Percentiles rank a stretch among this genome's conserved stretches.
Conservation (phyloP, 441 rosid species). For the Pelargonium myrrhifolium region DNA sequence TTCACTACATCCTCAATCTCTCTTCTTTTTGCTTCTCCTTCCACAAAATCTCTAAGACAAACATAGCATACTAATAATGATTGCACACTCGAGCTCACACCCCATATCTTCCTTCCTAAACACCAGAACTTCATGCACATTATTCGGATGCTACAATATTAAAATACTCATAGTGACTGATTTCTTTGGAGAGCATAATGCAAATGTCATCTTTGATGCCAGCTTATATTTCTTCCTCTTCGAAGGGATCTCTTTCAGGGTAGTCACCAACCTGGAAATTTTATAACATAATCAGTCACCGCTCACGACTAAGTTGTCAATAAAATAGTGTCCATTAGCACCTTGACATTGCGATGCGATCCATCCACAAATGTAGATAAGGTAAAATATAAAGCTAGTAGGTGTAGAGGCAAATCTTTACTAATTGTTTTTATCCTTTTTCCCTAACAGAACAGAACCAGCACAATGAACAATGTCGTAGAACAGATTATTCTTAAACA, state of each 20-base stretch:
- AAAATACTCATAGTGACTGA: not conserved
- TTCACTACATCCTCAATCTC: not conserved
- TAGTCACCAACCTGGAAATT: slow-evolving; percentile 52
- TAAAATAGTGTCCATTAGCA: not conserved
- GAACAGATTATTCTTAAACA: not conserved
- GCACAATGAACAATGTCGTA: not conserved
- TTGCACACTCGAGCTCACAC: not conserved
- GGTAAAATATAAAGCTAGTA: not conserved
- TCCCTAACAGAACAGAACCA: not conserved
- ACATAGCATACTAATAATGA: not conserved
- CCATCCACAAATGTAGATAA: not conserved
- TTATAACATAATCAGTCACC: not conserved
- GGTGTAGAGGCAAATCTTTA: not conserved
- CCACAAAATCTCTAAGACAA: not conserved
- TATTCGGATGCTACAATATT: not conserved
- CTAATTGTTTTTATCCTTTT: not conserved
- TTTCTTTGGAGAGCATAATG: not conserved
- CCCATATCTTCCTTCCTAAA: not conserved
- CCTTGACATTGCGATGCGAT: not conserved
- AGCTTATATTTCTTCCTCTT: slow-evolving; percentile 55
- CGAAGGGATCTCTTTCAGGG: slow-evolving; percentile 53
- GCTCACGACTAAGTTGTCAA: not conserved
- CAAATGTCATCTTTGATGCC: slow-evolving; percentile 4
- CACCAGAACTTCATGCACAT: not conserved
- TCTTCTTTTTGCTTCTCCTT: not conserved